Percentiles rank a stretch among this genome's conserved stretches.
These are phyloP conservation scores for Marasmius sp. DNA, from an alignment of 1,284 basidiomycete genomes.

Conservation along the genomic window DNA sequence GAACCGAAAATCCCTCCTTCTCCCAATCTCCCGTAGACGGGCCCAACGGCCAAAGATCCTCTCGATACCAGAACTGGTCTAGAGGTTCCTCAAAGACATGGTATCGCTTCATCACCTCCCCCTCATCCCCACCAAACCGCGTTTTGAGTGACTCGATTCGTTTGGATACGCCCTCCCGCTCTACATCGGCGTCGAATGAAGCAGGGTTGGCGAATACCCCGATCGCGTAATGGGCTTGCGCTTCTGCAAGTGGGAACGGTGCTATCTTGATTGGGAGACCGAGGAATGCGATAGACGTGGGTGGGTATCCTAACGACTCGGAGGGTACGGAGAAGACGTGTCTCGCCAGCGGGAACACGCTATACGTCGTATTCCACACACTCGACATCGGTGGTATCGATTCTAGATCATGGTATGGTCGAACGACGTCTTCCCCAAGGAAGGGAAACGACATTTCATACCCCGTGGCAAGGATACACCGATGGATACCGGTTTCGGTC, in stretches of 20 bases:
- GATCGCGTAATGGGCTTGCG: slow-evolving; percentile 60
- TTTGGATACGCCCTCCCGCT: slow-evolving; percentile 45
- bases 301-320: slow-evolving; percentile 46
- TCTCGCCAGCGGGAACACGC: slow-evolving; percentile 53
- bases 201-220: slow-evolving; percentile 51
- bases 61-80: slow-evolving; percentile 71
- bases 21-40: slow-evolving; percentile 47
- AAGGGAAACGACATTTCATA: slow-evolving; percentile 67
- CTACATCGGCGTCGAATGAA: slow-evolving; percentile 46
- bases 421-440: slow-evolving; percentile 40
- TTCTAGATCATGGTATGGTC: slow-evolving; percentile 34
- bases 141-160: slow-evolving; percentile 44
- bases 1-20: slow-evolving; percentile 54
- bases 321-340: slow-evolving; percentile 60
- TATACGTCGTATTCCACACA: slow-evolving; percentile 61
- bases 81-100: slow-evolving; percentile 41
- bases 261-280: slow-evolving; percentile 55
- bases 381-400: slow-evolving; percentile 43
- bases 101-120: slow-evolving; percentile 50
- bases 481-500: slow-evolving; percentile 52
- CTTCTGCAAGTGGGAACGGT: slow-evolving; percentile 68
- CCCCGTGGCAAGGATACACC: slow-evolving; percentile 73
- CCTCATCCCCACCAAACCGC: slow-evolving; percentile 26
- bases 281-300: slow-evolving; percentile 60
- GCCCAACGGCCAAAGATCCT: slow-evolving; percentile 52